Conservation (phyloP, 306 rosid species). For the Boehmeria nivea region DNA sequence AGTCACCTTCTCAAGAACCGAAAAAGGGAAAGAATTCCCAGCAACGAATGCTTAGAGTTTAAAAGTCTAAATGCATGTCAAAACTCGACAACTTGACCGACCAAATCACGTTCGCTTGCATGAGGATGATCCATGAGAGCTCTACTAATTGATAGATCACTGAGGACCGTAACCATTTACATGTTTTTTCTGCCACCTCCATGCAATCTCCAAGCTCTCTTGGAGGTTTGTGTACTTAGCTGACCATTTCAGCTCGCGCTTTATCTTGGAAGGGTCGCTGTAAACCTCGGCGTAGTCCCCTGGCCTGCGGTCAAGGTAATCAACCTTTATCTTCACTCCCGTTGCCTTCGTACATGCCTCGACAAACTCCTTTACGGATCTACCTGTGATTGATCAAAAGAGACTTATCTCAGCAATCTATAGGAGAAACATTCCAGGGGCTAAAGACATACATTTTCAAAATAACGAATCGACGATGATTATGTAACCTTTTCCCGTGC, state of each 20-base stretch:
- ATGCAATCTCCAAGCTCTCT: constrained; percentile 62
- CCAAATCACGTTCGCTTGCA: neutral
- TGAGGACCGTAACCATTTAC: constrained; percentile 57
- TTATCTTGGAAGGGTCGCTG: constrained; percentile 80
- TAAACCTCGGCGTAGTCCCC: constrained; percentile 91
- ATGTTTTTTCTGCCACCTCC: constrained; percentile 86
- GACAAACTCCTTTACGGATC: constrained; percentile 91
- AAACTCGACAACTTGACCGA: too few species aligned
- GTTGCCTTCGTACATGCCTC: constrained; percentile 94
- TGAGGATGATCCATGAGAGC: neutral
- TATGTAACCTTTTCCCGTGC: constrained; percentile 72
- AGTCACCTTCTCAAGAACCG: too few species aligned
- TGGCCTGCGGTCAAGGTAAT: constrained; percentile 67
- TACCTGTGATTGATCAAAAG: constrained; percentile 40
- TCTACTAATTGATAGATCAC: neutral
- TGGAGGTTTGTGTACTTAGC: constrained; percentile 66
- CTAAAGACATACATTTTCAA: neutral
- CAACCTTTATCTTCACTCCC: constrained; percentile 63
- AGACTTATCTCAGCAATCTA: constrained; percentile 1
- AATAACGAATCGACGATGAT: neutral
- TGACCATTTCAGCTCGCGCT: constrained; percentile 62
- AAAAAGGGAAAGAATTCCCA: too few species aligned
- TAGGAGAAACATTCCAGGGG: neutral
- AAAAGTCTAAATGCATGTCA: too few species aligned
- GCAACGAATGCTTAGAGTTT: too few species aligned